These are phyloP conservation scores for Collybiopsis luxurians DNA, from an alignment of 768 basidiomycete genomes.

Conservation along the genomic window DNA sequence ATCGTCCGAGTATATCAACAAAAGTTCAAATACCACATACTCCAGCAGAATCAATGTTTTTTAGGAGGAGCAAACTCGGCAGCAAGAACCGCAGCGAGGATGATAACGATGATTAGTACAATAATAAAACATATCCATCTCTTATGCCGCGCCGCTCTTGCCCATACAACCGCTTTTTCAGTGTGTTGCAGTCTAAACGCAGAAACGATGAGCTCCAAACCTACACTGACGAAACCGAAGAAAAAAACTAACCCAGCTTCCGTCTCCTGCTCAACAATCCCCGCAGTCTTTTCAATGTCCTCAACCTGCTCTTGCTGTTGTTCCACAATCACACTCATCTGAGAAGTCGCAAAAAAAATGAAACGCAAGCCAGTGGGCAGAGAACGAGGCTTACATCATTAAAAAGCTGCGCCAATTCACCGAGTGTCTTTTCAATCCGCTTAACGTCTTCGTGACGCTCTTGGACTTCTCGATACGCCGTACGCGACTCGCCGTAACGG, in stretches of 20 bases:
- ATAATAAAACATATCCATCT: slow-evolving; percentile 96
- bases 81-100: slow-evolving; percentile 61
- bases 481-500: slow-evolving; percentile 85
- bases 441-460: slow-evolving; percentile 95
- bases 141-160: slow-evolving; percentile 88
- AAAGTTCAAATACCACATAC: too few species aligned
- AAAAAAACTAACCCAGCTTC: slow-evolving; percentile 66
- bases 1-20: too few species aligned
- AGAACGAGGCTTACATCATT: slow-evolving; percentile 68
- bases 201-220: slow-evolving; percentile 10
- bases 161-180: slow-evolving; percentile 81
- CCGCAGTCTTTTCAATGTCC: slow-evolving; percentile 77
- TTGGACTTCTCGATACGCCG: slow-evolving; percentile 96
- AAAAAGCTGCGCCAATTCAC: slow-evolving; percentile 92
- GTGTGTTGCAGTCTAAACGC: slow-evolving; percentile 70
- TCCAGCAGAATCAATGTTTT: slow-evolving; percentile 11
- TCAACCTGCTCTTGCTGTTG: slow-evolving; percentile 91
- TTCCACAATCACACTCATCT: slow-evolving; percentile 95
- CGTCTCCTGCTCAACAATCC: slow-evolving; percentile 73
- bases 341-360: background rate
- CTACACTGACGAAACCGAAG: background rate
- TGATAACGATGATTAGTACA: slow-evolving; percentile 59
- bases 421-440: slow-evolving; percentile 90
- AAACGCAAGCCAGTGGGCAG: background rate
- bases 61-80: slow-evolving; percentile 53